phyloP scores from a whole-genome alignment of 2,329 filamentous ascomycete genomes.

The Exophiala viscosa region DNA sequence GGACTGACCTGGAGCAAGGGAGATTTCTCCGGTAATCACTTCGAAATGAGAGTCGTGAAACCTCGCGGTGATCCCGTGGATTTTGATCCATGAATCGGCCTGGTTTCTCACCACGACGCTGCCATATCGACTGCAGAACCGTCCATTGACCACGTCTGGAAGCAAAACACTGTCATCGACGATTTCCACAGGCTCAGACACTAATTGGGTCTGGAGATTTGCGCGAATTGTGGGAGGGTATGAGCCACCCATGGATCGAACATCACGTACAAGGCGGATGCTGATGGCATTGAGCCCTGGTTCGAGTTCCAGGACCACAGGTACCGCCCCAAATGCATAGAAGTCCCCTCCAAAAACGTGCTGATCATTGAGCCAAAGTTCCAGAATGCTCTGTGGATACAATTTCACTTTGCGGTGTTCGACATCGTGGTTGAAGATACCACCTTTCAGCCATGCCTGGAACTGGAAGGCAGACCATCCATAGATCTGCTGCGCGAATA shows the following conservation, averaged over 20 bases:
- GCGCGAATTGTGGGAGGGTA: constrained; percentile 46
- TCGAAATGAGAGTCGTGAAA: constrained; percentile 1
- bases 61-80: constrained; percentile 2
- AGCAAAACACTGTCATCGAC: constrained; percentile 41
- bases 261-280: constrained; percentile 53
- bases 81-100: constrained; percentile 11
- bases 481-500: constrained; percentile 51
- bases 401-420: constrained; percentile 37
- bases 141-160: constrained; percentile 50
- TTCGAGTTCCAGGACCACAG: constrained; percentile 47
- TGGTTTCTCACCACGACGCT: constrained; percentile 20
- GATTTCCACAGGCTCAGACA: constrained; percentile 31
- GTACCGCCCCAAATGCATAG: constrained; percentile 50
- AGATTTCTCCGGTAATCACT: constrained; percentile 2
- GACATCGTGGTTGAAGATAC: constrained; percentile 18
- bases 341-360: constrained; percentile 58
- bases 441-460: constrained; percentile 55
- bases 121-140: constrained; percentile 44
- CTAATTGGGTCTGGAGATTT: constrained; percentile 34
- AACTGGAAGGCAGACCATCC: constrained; percentile 59
- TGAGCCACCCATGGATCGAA: constrained; percentile 54
- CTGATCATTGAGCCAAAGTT: constrained; percentile 51
- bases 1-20: constrained; percentile 33
- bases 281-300: constrained; percentile 52
- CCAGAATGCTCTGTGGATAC: constrained; percentile 48